A percentile compares a stretch with the other conserved stretches of the same genome.
These are phyloP conservation scores for Gossypium schwendimanii DNA, from an alignment of 441 rosid species.

Conservation along the genomic window DNA sequence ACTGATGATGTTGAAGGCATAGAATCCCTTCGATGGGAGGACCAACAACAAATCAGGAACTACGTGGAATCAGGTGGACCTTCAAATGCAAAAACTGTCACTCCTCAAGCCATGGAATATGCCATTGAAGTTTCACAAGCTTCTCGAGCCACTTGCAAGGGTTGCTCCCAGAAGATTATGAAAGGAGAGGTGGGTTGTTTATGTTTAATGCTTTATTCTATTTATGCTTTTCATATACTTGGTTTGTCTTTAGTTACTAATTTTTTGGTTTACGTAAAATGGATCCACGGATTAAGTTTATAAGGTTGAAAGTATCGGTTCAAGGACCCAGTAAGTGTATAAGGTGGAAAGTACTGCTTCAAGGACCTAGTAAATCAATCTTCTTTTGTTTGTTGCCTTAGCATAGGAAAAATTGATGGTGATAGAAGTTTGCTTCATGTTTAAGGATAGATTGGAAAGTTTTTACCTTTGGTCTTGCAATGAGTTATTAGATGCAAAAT, in stretches of 20 bases:
- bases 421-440: conserved; percentile 1
- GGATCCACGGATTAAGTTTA: not conserved
- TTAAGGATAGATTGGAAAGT: not conserved
- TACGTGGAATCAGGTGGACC: conserved; percentile 50
- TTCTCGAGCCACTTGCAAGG: conserved; percentile 79
- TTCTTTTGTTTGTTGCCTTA: not conserved
- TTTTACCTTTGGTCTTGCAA: not conserved
- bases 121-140: conserved; percentile 70
- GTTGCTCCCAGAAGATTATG: conserved; percentile 65
- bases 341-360: not conserved
- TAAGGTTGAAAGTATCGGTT: not conserved
- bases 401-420: not conserved
- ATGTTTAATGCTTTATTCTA: not conserved
- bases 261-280: not conserved
- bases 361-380: not conserved
- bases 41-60: conserved; percentile 71
- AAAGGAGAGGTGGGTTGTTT: conserved; percentile 67
- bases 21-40: conserved; percentile 94
- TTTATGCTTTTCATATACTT: not conserved
- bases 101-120: conserved; percentile 27
- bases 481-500: not conserved
- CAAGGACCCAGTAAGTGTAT: not conserved
- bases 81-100: conserved; percentile 13
- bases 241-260: not conserved
- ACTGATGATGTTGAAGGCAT: conserved; percentile 82